Conservation (phyloP, 139 green algal species). For the Deuterostichococcus epilithicus region DNA sequence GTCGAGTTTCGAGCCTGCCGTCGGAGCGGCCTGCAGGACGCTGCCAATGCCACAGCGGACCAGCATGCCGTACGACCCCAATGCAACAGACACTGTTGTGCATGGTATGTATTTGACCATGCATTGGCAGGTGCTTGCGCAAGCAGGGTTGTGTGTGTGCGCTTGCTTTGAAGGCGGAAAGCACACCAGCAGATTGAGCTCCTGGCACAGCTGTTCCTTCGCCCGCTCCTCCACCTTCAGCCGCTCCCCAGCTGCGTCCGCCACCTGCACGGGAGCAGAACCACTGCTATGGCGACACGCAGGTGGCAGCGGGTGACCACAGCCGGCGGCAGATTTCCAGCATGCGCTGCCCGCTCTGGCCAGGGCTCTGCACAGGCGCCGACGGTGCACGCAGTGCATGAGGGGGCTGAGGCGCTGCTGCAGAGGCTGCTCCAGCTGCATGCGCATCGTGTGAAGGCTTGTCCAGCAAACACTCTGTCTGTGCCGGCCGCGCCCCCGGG, state of each 20-base stretch:
- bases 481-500: background rate
- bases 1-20: too few relatives aligned
- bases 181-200: conserved; percentile 51
- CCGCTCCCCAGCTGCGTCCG: conserved; percentile 22
- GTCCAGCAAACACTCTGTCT: background rate
- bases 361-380: background rate
- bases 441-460: background rate
- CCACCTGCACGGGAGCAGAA: conserved; percentile 6
- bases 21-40: too few relatives aligned
- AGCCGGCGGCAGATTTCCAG: background rate
- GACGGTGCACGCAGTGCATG: too few relatives aligned
- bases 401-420: too few relatives aligned
- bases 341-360: background rate
- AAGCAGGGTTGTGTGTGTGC: too few relatives aligned
- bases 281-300: background rate
- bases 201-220: conserved; percentile 55
- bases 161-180: too few relatives aligned
- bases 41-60: too few relatives aligned
- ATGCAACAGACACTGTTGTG: too few relatives aligned
- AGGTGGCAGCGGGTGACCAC: background rate
- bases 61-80: too few relatives aligned
- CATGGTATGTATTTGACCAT: too few relatives aligned
- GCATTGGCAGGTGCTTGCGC: too few relatives aligned
- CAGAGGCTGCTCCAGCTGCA: too few relatives aligned
- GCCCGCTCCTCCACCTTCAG: conserved; percentile 37